A percentile compares a stretch with the other conserved stretches of the same genome.
These are phyloP conservation scores for Fallopia convolvulus DNA, from an alignment of 148 eudicot species.

Conservation along the genomic window DNA sequence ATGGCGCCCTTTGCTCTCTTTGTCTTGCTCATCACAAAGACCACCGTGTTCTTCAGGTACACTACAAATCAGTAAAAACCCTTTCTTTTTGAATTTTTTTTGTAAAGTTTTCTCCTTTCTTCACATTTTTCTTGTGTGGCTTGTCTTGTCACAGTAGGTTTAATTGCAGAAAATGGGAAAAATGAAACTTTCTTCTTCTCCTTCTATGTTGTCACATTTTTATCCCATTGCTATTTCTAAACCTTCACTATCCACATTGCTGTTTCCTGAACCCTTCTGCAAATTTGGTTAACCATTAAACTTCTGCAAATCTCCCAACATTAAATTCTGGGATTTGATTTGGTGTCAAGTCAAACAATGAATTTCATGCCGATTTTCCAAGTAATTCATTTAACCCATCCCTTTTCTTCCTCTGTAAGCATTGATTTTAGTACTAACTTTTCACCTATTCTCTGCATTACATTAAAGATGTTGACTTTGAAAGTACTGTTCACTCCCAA, in stretches of 20 bases:
- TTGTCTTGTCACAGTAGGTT: background rate
- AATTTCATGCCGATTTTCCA: background rate
- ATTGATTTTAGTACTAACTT: background rate
- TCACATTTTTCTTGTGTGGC: background rate
- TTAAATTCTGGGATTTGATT: background rate
- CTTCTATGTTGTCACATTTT: background rate
- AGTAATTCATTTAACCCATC: background rate
- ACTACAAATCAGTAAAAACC: background rate
- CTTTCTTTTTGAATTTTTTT: background rate
- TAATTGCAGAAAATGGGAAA: background rate
- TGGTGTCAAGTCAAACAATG: background rate
- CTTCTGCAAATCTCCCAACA: background rate
- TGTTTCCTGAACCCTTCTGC: background rate
- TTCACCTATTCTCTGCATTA: background rate
- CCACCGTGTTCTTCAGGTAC: slow-evolving; percentile 79
- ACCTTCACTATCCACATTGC: background rate
- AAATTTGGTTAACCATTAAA: background rate
- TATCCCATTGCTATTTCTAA: background rate
- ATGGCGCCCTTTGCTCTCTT: slow-evolving; percentile 68
- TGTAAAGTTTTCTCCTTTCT: background rate
- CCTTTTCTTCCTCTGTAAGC: slow-evolving; percentile 10
- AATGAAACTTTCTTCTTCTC: background rate
- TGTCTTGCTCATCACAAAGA: slow-evolving; percentile 60
- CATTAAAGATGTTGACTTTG: slow-evolving; percentile 4
- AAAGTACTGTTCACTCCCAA: background rate